Evolutionary conservation across 2,329 filamentous ascomycete genomes (phyloP), one percentile per base, ranked within the genome.

Genomic region (Alternaria ethzedia): DNA sequence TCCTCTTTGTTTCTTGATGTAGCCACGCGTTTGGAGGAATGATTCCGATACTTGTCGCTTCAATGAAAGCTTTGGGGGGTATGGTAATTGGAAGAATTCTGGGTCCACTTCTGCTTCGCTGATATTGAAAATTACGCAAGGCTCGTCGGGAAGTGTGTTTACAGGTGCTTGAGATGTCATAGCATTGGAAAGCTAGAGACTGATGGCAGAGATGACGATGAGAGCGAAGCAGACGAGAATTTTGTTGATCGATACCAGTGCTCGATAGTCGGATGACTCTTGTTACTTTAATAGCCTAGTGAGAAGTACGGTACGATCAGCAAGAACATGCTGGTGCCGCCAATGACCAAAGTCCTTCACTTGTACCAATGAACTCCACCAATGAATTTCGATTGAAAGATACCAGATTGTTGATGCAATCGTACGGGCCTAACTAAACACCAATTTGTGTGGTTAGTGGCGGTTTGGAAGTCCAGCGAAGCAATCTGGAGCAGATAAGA

Each of bases 21-120:
- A 45, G 6, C 32, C 51, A 17, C 57, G 21, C n/a, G 49, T 55
- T n/a, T 60, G 57, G 12, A 56, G 12, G 13, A 58, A 43, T n/a
- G 49, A 44, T 55, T 54, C 54, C 9, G 52, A 58, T 21, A 49
- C 47, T 49, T 45, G 54, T 56, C 43, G 59, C 9, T 58, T 58
- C 5, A 58, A 11, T 10, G 59, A 26, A 49, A 28, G 41, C 17
- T 45, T 21, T 17, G 45, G 46, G 47, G 55, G 41, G 21, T 49
- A 55, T 30, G 50, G 20, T 10, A 47, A 26, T 47, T 50, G 46
- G 11, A 32, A 45, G 15, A 43, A 7, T 20, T 43, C 36, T 5
- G 55, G 25, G 7, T 52, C 15, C 20, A 54, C 47, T 17, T 62
- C 50, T n/a, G 54, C 47, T 41, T 63, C 28, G 17, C 23, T 12